Percentiles rank a stretch among this genome's conserved stretches.
These are phyloP conservation scores for Lepidium africanum DNA, from an alignment of 345 rosid genomes.

Conservation along the genomic window DNA sequence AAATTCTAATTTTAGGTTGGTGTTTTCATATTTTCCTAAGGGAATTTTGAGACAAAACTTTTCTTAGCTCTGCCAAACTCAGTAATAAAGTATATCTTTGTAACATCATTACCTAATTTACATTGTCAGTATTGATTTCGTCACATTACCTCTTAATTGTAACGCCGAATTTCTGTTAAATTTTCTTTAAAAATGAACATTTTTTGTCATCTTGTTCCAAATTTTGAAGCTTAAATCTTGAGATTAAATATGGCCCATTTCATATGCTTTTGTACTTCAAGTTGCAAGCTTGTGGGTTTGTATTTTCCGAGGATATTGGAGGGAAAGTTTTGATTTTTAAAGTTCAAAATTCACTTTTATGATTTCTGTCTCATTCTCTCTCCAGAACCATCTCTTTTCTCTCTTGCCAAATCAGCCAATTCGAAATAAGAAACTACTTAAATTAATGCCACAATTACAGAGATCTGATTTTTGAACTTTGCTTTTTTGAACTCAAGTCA, in stretches of 20 bases:
- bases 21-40: no score
- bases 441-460: not conserved
- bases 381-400: not conserved
- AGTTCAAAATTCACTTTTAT: not conserved
- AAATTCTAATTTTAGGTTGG: no score
- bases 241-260: not conserved
- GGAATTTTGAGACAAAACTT: no score
- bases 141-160: not conserved
- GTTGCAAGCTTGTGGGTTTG: not conserved
- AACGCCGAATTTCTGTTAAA: not conserved
- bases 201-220: not conserved
- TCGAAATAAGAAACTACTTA: not conserved
- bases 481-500: not conserved
- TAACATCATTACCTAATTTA: not conserved
- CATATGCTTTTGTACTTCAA: not conserved
- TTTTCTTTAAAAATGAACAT: not conserved
- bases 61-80: not conserved
- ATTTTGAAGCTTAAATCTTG: not conserved
- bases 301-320: conserved; percentile 17
- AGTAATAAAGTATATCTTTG: not conserved
- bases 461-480: not conserved
- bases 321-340: conserved; percentile 23
- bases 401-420: conserved; percentile 6
- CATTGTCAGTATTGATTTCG: not conserved
- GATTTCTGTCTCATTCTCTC: not conserved